phyloP scores from a whole-genome alignment of 202 grass and related monocot genomes.

The Bolboschoenoplectus hybrid region DNA sequence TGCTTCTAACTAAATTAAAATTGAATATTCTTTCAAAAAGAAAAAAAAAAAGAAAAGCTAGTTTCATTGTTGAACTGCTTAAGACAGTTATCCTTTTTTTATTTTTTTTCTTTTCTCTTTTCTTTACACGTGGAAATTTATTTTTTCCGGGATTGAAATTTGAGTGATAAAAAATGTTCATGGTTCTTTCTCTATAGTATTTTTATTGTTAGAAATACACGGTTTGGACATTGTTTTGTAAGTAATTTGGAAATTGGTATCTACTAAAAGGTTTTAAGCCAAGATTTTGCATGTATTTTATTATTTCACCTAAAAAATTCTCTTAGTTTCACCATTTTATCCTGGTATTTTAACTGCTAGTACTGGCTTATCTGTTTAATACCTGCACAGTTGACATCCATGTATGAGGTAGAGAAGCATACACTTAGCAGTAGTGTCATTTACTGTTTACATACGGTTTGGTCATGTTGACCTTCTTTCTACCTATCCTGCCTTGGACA shows the following conservation, averaged over 20 bases:
- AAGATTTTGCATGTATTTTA: not conserved
- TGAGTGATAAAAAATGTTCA: not conserved
- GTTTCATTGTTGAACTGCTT: conserved; percentile 33
- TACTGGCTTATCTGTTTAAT: not conserved
- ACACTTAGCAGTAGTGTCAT: not conserved
- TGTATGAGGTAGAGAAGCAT: not conserved
- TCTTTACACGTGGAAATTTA: conserved; percentile 18
- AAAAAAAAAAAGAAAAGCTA: conserved; percentile 43
- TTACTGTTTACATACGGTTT: not conserved
- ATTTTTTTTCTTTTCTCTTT: not conserved
- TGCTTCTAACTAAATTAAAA: conserved; percentile 33
- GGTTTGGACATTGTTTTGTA: conserved; percentile 4
- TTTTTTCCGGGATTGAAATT: conserved; percentile 14
- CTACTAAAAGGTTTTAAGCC: not conserved
- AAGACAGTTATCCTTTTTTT: not conserved
- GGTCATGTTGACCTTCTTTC: not conserved
- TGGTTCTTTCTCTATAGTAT: not conserved
- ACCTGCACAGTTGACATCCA: not conserved
- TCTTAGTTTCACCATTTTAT: not conserved
- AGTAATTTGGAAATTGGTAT: not conserved
- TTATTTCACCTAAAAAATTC: not conserved
- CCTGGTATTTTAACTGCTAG: not conserved
- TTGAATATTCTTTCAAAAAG: conserved; percentile 40
- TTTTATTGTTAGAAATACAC: not conserved
- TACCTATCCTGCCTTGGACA: not conserved